A percentile compares a stretch with the other conserved stretches of the same genome.
These are phyloP conservation scores for Globisporangium orthogonon DNA, from an alignment of 352 stramenopile species.

Conservation along the genomic window DNA sequence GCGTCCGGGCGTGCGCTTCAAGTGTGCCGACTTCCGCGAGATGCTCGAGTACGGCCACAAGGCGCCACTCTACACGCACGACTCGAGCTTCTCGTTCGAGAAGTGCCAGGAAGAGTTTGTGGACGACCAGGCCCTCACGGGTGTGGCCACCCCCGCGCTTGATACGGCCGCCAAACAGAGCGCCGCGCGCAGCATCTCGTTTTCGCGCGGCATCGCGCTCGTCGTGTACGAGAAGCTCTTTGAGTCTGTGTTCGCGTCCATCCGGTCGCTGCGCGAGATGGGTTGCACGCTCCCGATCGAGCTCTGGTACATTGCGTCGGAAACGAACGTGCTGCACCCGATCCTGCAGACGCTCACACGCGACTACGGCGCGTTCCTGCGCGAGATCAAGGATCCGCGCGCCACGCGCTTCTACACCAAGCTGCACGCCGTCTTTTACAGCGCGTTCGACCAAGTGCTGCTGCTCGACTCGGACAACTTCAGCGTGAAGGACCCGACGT, in stretches of 20 bases:
- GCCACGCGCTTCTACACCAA: conserved; percentile 67
- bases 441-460: conserved; percentile 65
- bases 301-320: conserved; percentile 53
- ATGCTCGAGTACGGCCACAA: conserved; percentile 33
- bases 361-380: conserved; percentile 40
- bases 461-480: conserved; percentile 80
- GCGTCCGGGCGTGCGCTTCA: conserved; percentile 26
- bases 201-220: conserved; percentile 37
- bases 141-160: not conserved
- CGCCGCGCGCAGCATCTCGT: conserved; percentile 20
- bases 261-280: conserved; percentile 30
- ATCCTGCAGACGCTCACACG: conserved; percentile 31
- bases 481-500: conserved; percentile 50
- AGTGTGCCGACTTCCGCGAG: conserved; percentile 32
- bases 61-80: conserved; percentile 37
- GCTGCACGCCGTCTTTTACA: conserved; percentile 69
- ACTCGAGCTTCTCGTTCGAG: conserved; percentile 27
- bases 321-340: conserved; percentile 38
- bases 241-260: conserved; percentile 38
- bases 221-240: conserved; percentile 51
- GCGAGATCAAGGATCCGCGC: conserved; percentile 50
- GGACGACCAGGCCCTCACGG: conserved; percentile 22
- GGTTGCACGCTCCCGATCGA: conserved; percentile 55
- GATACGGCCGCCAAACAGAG: conserved; percentile 3
- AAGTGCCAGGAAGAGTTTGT: conserved; percentile 21